Base-by-base conservation (phyloP, 1,284 basidiomycete species). In the Sparassis latifolia region DNA sequence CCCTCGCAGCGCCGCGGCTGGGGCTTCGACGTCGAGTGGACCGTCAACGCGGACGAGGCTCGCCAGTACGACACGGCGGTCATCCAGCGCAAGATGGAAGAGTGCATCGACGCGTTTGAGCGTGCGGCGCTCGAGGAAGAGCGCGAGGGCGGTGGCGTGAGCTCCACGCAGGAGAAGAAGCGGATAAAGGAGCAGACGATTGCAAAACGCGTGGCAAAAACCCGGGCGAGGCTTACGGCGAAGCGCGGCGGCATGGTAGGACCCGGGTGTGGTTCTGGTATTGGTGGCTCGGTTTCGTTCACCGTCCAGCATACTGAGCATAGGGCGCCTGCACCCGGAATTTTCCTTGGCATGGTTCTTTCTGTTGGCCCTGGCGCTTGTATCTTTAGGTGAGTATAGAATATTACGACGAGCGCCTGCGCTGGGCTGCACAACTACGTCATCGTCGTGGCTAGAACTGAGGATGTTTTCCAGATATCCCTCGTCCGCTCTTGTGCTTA, bases 11-110 rank as follows among this genome's bases (percentile, higher is more conserved):
- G 68, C 12, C 70, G 68, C 10, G 86, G 86, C 2, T 91, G 88
- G 88, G 88, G 88, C 44, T 89, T 91, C 60, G 88, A 91, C 67
- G 79, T 91, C 52, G 81, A 89, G 64, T 90, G 89, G 86, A 58
- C 56, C 6, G 59, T 67, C 10, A 62, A 64, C 12, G 50, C 54
- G 27, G 59, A 53, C 32, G 66, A 71, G 44, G 49, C 72, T 44
- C 5, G 2, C 9, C 41, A 61, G 42, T 65, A 72, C 44, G 69
- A 72, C 45, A 63, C 62, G 52, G 59, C 58, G 31, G 49, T 70
- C 33, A 66, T 87, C 3, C 82, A 86, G 63, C 61, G 67, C 41
- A 79, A 79, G 63, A 90, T 90, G 85, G 86, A 86, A 58, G 68
- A 62, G 20, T 82, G 80, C 62, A 84, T 90, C 47, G 80, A 80